These are phyloP conservation scores for Cladosporium velox DNA, from an alignment of 2,329 filamentous ascomycete species.

Conservation along the genomic window DNA sequence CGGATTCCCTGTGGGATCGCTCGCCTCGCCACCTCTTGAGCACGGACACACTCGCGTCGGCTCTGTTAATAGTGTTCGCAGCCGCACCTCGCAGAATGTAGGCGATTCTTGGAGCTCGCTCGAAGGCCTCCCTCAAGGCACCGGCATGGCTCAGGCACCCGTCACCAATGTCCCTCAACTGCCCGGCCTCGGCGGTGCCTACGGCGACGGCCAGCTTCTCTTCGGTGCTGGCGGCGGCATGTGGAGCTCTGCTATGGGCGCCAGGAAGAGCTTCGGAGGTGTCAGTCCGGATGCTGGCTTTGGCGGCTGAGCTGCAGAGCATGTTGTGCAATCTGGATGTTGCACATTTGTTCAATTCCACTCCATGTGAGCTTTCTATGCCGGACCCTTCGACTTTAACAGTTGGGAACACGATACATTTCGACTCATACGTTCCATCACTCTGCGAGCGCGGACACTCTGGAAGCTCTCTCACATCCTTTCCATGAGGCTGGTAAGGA, in stretches of 20 bases:
- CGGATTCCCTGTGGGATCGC: slow-evolving; percentile 35
- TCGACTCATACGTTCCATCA: neutral
- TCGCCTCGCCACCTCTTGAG: slow-evolving; percentile 29
- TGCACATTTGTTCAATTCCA: slow-evolving; percentile 1
- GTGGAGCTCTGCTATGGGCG: slow-evolving; percentile 36
- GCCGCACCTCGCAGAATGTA: slow-evolving; percentile 34
- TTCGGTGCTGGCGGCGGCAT: slow-evolving; percentile 43
- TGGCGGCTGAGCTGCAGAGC: slow-evolving; percentile 3
- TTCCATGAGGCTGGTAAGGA: neutral
- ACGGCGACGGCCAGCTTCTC: slow-evolving; percentile 41
- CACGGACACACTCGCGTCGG: slow-evolving; percentile 46
- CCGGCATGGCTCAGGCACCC: slow-evolving; percentile 22
- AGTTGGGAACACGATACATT: neutral
- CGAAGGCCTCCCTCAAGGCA: slow-evolving; percentile 28
- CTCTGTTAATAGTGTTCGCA: slow-evolving; percentile 46
- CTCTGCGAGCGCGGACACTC: neutral
- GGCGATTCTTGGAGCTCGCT: slow-evolving; percentile 32
- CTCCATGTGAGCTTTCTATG: neutral
- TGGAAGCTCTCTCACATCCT: neutral
- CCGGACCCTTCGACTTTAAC: neutral
- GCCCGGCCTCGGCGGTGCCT: slow-evolving; percentile 24
- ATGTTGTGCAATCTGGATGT: neutral
- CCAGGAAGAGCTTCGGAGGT: slow-evolving; percentile 16
- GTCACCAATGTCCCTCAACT: slow-evolving; percentile 15
- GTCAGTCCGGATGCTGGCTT: slow-evolving; percentile 13